Conservation (phyloP, 75 land plant genomes). For the Cryptomeria japonica region DNA sequence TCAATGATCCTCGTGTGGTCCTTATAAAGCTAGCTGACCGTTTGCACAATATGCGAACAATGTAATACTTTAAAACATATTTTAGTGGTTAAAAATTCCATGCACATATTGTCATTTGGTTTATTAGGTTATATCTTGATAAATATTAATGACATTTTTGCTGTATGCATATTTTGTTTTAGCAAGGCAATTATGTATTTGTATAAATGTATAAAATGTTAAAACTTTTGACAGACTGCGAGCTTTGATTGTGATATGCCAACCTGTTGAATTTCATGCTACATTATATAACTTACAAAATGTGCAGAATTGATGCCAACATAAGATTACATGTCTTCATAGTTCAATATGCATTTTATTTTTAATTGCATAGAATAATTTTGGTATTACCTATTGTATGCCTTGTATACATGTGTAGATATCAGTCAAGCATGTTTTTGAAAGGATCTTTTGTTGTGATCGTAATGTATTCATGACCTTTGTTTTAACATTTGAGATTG, state of each 20-base stretch:
- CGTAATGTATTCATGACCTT: too few species aligned
- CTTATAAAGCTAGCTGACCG: constrained; percentile 98
- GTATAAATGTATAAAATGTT: background rate
- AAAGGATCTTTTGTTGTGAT: too few species aligned
- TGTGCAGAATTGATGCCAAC: background rate
- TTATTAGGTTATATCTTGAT: background rate
- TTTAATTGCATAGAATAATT: too few species aligned
- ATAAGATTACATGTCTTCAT: background rate
- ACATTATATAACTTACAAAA: background rate
- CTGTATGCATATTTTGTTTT: background rate
- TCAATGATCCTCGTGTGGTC: constrained; percentile 96
- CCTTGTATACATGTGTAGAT: too few species aligned
- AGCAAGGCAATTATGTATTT: background rate
- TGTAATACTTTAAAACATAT: constrained; percentile 29
- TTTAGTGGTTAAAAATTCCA: background rate
- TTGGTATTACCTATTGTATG: too few species aligned
- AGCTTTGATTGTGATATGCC: background rate
- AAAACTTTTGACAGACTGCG: background rate
- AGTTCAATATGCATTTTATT: background rate
- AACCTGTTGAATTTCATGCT: background rate
- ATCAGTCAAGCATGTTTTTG: too few species aligned
- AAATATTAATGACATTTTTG: background rate
- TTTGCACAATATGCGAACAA: constrained; percentile 96
- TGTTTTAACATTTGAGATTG: too few species aligned
- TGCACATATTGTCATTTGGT: background rate